These are phyloP conservation scores for Exophiala phaeomuriformis DNA, from an alignment of 2,329 filamentous ascomycete species.

Conservation along the genomic window DNA sequence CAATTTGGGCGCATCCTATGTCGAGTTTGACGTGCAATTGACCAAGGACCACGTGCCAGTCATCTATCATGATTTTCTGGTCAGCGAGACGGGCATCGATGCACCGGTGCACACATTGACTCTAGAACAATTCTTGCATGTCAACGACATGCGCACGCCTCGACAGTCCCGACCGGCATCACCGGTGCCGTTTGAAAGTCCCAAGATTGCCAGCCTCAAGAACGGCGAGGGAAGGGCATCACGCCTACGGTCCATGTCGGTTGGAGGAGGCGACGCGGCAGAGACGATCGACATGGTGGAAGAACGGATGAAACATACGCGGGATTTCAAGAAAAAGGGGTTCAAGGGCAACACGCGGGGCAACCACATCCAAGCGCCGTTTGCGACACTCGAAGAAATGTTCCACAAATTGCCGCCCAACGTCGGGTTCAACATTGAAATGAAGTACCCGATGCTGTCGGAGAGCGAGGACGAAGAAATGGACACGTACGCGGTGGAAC, in stretches of 20 bases:
- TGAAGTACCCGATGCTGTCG: conserved; percentile 98
- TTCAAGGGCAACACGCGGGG: conserved; percentile 94
- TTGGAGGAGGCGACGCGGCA: conserved; percentile 46
- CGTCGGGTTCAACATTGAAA: conserved; percentile 96
- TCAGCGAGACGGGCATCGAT: conserved; percentile 95
- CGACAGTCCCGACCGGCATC: conserved; percentile 43
- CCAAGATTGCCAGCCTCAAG: conserved; percentile 24
- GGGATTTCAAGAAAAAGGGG: conserved; percentile 87
- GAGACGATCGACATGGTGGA: conserved; percentile 46
- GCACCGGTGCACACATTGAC: conserved; percentile 93
- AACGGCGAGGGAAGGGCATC: conserved; percentile 21
- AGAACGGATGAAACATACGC: conserved; percentile 94
- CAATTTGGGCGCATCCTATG: conserved; percentile 72
- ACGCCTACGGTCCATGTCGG: conserved; percentile 53
- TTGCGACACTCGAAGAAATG: conserved; percentile 89
- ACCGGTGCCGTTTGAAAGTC: conserved; percentile 30
- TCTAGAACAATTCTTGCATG: conserved; percentile 87
- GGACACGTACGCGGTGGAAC: conserved; percentile 90
- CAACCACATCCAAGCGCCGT: conserved; percentile 90
- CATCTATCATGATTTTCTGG: conserved; percentile 96
- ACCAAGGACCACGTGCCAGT: conserved; percentile 99
- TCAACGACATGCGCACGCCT: conserved; percentile 54
- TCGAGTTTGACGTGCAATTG: conserved; percentile 80
- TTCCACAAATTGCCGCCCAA: conserved; percentile 74
- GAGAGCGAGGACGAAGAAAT: conserved; percentile 94